phyloP scores from a whole-genome alignment of 345 rosid species.

The Populus pruinosa region DNA sequence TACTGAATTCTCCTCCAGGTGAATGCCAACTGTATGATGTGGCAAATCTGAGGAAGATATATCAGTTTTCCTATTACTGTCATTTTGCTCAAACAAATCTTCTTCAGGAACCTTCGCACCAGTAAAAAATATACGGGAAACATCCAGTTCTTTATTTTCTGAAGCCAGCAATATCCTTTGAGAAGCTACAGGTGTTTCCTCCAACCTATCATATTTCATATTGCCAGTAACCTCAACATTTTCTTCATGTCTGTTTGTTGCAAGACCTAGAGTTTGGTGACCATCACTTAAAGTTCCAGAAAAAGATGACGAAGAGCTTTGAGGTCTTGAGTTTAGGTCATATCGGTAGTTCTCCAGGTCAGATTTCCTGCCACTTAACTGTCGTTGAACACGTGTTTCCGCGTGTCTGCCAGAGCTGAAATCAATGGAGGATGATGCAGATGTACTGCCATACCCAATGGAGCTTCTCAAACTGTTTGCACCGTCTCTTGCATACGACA shows the following conservation, averaged over 20 bases:
- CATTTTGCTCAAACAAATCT: slow-evolving; percentile 25
- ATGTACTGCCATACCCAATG: slow-evolving; percentile 61
- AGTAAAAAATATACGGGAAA: slow-evolving; percentile 23
- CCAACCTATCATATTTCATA: slow-evolving; percentile 34
- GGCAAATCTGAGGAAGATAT: slow-evolving; percentile 38
- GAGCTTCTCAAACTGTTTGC: slow-evolving; percentile 80
- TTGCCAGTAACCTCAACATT: slow-evolving; percentile 34
- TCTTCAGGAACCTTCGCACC: slow-evolving; percentile 20
- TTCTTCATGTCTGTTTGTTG: slow-evolving; percentile 36
- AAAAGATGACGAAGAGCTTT: slow-evolving; percentile 49
- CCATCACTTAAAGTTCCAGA: slow-evolving; percentile 53
- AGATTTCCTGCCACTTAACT: slow-evolving; percentile 62
- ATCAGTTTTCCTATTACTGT: slow-evolving; percentile 35
- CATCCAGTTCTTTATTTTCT: slow-evolving; percentile 34
- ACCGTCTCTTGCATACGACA: slow-evolving; percentile 62
- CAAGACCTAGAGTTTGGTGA: slow-evolving; percentile 52
- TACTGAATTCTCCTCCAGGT: slow-evolving; percentile 39
- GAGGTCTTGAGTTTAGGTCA: slow-evolving; percentile 53
- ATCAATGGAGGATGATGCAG: slow-evolving; percentile 85
- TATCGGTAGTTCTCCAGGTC: slow-evolving; percentile 64
- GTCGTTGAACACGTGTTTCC: slow-evolving; percentile 61
- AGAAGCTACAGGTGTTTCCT: slow-evolving; percentile 38
- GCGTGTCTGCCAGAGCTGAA: slow-evolving; percentile 57
- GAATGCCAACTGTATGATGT: slow-evolving; percentile 22
- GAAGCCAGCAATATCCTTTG: slow-evolving; percentile 28